Percentiles rank a stretch among this genome's conserved stretches.
Evolutionary conservation across 2,329 filamentous ascomycete genomes (phyloP).

Genomic region (Aspergillus novoparasiticus): DNA sequence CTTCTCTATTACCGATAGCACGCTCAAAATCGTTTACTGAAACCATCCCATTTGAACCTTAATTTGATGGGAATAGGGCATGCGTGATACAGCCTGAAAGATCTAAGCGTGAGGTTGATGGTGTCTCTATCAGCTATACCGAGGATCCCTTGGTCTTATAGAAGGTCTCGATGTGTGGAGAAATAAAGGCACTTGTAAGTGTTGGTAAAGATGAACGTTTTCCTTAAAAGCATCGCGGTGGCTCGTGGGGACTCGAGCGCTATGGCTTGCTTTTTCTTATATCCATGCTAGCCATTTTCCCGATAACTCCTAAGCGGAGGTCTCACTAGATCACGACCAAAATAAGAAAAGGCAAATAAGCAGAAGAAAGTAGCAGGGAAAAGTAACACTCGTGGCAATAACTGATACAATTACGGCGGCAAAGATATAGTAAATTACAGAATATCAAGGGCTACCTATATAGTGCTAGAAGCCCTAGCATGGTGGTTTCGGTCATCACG

Average conservation of each 20-base stretch:
- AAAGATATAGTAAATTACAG: neutral
- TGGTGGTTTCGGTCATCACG: neutral
- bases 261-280: neutral
- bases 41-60: neutral
- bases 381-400: neutral
- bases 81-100: neutral
- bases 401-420: neutral
- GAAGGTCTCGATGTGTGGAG: neutral
- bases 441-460: neutral
- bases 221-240: neutral
- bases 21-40: neutral
- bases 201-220: neutral
- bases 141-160: neutral
- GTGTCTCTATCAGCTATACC: neutral
- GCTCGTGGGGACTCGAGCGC: too few relatives aligned
- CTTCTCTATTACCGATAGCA: neutral
- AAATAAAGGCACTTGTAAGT: neutral
- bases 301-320: neutral
- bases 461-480: neutral
- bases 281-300: neutral
- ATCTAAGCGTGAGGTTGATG: neutral
- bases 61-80: neutral
- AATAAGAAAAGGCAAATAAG: neutral
- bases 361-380: neutral
- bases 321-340: too few relatives aligned